A percentile compares a stretch with the other conserved stretches of the same genome.
These are phyloP conservation scores for Oryza glaberrima DNA, from an alignment of 176 grass and related monocot species.

Conservation along the genomic window DNA sequence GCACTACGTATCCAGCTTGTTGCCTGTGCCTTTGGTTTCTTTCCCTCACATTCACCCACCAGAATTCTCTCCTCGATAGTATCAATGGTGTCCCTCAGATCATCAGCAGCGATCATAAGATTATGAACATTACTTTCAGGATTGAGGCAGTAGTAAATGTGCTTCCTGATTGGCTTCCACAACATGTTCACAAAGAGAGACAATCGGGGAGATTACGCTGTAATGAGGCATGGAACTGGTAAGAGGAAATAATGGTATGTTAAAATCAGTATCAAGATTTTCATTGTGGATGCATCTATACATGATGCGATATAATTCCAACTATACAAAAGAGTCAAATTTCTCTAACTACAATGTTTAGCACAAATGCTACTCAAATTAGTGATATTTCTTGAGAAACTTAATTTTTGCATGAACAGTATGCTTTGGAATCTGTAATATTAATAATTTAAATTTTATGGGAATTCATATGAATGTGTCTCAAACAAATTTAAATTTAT, in stretches of 20 bases:
- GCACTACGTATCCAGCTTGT: not conserved
- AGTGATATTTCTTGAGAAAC: too few relatives aligned
- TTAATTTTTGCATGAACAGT: too few relatives aligned
- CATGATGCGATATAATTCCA: not conserved
- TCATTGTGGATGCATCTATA: not conserved
- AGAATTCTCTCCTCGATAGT: not conserved
- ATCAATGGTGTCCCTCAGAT: not conserved
- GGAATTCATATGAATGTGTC: too few relatives aligned
- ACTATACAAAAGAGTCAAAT: too few relatives aligned
- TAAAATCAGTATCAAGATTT: not conserved
- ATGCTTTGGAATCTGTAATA: too few relatives aligned
- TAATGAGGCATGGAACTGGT: not conserved
- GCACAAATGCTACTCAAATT: too few relatives aligned
- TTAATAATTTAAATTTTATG: too few relatives aligned
- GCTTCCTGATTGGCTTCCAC: slow-evolving; percentile 2
- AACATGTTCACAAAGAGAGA: not conserved
- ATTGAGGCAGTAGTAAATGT: not conserved
- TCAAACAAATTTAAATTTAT: too few relatives aligned
- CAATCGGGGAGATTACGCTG: not conserved
- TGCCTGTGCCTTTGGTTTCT: not conserved
- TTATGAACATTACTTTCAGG: not conserved
- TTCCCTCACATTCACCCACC: not conserved
- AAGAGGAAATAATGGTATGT: not conserved
- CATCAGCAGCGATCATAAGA: not conserved
- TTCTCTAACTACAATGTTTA: too few relatives aligned